These are phyloP conservation scores for Waltergamsia citrina DNA, from an alignment of 2,329 filamentous ascomycete species.

Conservation along the genomic window DNA sequence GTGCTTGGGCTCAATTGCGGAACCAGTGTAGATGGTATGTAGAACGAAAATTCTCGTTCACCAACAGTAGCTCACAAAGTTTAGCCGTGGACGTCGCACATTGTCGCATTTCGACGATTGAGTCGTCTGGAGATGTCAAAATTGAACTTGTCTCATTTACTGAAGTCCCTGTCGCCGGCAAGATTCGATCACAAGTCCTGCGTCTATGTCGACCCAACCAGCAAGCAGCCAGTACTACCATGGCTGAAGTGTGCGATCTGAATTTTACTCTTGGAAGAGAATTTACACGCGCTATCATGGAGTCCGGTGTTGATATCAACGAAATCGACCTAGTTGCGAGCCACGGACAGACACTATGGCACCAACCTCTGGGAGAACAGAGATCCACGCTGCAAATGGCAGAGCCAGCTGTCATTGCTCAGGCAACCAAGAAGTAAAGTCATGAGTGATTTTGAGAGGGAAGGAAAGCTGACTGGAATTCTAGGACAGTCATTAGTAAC, in stretches of 20 bases:
- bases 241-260: conserved; percentile 9
- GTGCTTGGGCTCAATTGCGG: conserved; percentile 41
- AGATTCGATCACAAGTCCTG: conserved; percentile 29
- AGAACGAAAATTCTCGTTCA: not conserved
- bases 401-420: conserved; percentile 34
- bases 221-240: conserved; percentile 6
- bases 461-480: too few relatives aligned
- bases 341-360: conserved; percentile 38
- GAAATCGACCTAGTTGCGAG: conserved; percentile 35
- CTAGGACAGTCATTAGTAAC: not conserved
- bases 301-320: conserved; percentile 9
- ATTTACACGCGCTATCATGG: conserved; percentile 8
- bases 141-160: conserved; percentile 46
- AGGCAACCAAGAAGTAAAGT: conserved; percentile 22
- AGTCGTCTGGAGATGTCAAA: conserved; percentile 38
- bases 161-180: conserved; percentile 47
- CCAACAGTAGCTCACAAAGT: not conserved
- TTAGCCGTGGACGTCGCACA: conserved; percentile 50
- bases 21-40: conserved; percentile 33
- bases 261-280: conserved; percentile 10
- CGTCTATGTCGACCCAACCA: conserved; percentile 6
- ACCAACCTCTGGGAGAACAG: conserved; percentile 27
- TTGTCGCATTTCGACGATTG: conserved; percentile 43
- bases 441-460: too few relatives aligned
- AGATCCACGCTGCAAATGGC: conserved; percentile 34